Base-by-base conservation (phyloP, 331 rosid genomes). In the Rhamnella rubrinervis region DNA sequence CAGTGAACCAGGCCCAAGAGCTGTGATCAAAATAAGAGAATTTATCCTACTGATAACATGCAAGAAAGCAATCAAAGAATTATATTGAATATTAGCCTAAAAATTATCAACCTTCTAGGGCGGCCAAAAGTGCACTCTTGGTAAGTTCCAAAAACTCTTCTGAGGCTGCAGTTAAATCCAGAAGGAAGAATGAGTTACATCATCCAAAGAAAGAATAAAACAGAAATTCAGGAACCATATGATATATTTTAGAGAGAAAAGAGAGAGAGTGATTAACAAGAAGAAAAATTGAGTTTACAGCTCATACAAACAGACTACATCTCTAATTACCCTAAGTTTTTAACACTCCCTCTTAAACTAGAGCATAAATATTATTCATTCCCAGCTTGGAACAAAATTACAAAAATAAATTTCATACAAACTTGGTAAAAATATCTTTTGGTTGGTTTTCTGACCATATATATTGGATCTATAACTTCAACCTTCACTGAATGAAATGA, bases 111-210 rank as follows among this genome's bases (percentile, higher is more conserved):
- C 96, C 98, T 91, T 91, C 96, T 81, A 93, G 68, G 77, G 98
- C 90, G 67, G 98, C 98, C 82, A 93, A 83, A 85, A 91, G 81
- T 47, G 97, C 92, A 65, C 98, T 93, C 85, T 93, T 93, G 50
- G 85, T 83, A 67, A 90, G 98, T 75, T 93, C 98, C 81, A 93
- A 74, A 81, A 93, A 93, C 74, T 93, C 98, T 74, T 93, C 97
- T 2, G 98, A 93, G 73, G 97, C 98, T 93, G 96, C 88, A 85
- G 59, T 61, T 49, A 46, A 68, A 79, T 83, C 66, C 50, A 75
- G 20, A 64, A 71, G 37, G 23, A 61, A 41, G 52, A 72, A 74
- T 10, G 53, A 47, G 72, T 37, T 28, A 21, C 16, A 71, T 73
- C 72, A 60, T 66, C 7, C 20, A 50, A 49, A 57, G 59, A 66